Evolutionary conservation across 2,329 filamentous ascomycete species (phyloP), one percentile per base, ranked within the genome.

Genomic region (Lachnellula occidentalis): DNA sequence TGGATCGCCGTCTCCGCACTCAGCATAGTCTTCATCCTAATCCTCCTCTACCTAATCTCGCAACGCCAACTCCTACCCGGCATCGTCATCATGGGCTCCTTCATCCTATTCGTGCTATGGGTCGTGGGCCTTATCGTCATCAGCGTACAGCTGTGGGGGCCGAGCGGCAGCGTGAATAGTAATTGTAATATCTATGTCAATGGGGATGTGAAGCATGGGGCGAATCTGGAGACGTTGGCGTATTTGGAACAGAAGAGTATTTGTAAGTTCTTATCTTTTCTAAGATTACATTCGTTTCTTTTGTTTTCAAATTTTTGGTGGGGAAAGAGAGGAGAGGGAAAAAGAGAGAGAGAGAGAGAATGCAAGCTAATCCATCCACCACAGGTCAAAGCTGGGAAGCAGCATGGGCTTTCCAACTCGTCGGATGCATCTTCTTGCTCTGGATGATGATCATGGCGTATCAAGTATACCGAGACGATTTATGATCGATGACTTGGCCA

Each of bases 361-460:
- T 22, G 27, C 15, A 15, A n/a, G 45, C 62, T 67, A 55, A 67
- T 51, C 21, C 11, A 34, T 8, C 36, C 8, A 21, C 6, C 6
- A 34, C 49, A 82, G 79, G 79, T 67, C 80, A 83, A 69, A 76
- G 76, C 43, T 87, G 84, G 84, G 78, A 83, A 62, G 76, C 84
- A 1, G 80, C 81, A 1, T 87, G 86, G 69, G 77, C 82, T 1
- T 83, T 87, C 66, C 76, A 76, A 17, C 68, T 87, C 22, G 77
- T 83, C 2, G 83, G 83, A 0, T 72, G 70, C 17, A 70, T 85
- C 1, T 86, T 86, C 59, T 67, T 85, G 55, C 65, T 86, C n/a
- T 86, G 83, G 83, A 81, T 86, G 64, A 85, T 86, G 75, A 73
- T 85, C 58, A 85, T 86, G 78, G 79, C 82, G 11, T 82, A 83